Evolutionary conservation across 495 filamentous ascomycete genomes (phyloP), one percentile per base, ranked within the genome.

Genomic region (Lophiostoma macrostomum): DNA sequence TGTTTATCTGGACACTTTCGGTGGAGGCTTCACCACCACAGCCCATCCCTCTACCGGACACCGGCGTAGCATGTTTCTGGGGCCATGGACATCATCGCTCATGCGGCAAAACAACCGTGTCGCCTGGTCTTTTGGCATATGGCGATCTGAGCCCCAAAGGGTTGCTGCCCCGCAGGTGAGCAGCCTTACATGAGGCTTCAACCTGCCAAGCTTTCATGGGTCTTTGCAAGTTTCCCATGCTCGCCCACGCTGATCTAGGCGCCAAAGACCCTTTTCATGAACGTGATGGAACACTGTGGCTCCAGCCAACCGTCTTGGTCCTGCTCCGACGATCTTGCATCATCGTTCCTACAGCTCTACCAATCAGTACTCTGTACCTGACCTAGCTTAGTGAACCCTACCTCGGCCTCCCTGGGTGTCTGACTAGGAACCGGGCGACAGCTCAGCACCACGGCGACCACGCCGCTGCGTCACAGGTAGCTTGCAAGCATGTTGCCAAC

Each of bases 291-390:
- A 49, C 39, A 31, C 27, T 24, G 53, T 50, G 45, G 45, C 53
- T 44, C 19, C 19, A 40, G 45, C 53, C 53, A 48, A 22, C 53
- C 53, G 53, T 34, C 46, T 57, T 50, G 53, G 53, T 30, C 16
- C 25, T 57, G 37, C 45, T 37, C 29, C 27, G 55, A 18, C 37
- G 55, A 58, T 58, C 55, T 36, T 36, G n/a, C 13, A 13, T 18
- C 55, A 58, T 58, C 37, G 37, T 53, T 7, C 8, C 22, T 41
- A 8, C 11, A 4, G 6, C 10, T 20, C 5, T 36, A 23, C 54
- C 46, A 58, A 58, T 58, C 30, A 58, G 19, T 16, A n/a, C 20
- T 6, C 14, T 3, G 54, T 58, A 58, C 46, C 54, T 58, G 38
- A 40, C 16, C 54, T 47, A 18, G 22, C 27, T n/a, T 28, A 10